These are phyloP conservation scores for Flagelloscypha sp. DNA, from an alignment of 768 basidiomycete species.

Conservation along the genomic window DNA sequence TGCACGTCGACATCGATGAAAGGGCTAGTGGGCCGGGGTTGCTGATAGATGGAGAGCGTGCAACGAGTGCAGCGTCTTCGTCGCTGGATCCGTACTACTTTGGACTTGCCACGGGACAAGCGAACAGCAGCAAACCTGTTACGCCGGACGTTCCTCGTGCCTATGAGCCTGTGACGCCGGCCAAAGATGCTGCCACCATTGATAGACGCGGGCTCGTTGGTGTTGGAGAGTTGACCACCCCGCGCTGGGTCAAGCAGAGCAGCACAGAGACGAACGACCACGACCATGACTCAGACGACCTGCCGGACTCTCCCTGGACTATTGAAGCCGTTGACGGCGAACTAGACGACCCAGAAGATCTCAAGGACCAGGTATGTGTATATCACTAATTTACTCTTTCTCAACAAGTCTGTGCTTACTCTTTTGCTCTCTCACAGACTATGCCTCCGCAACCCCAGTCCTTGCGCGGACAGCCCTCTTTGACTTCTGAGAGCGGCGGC, in stretches of 20 bases:
- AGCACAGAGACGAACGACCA: conserved; percentile 29
- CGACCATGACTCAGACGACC: conserved; percentile 37
- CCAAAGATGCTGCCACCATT: conserved; percentile 66
- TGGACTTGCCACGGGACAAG: too few relatives aligned
- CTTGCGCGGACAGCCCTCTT: conserved; percentile 54
- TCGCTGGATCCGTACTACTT: conserved; percentile 89
- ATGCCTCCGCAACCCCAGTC: conserved; percentile 37
- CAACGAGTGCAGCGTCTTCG: conserved; percentile 67
- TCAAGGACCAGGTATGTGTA: too few relatives aligned
- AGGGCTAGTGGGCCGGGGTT: neutral
- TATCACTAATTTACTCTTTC: conserved; percentile 6
- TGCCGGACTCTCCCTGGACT: conserved; percentile 79
- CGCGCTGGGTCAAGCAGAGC: conserved; percentile 64
- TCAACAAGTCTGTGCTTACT: neutral
- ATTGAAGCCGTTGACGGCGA: conserved; percentile 83
- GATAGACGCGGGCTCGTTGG: conserved; percentile 87
- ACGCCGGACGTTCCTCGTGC: too few relatives aligned
- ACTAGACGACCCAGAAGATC: conserved; percentile 60
- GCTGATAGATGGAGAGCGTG: neutral
- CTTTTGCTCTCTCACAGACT: conserved; percentile 20
- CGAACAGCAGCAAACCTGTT: too few relatives aligned
- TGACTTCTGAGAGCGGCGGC: conserved; percentile 79
- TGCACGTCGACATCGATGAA: too few relatives aligned
- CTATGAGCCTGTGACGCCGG: conserved; percentile 61
- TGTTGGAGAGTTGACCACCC: conserved; percentile 94